Evolutionary conservation across 192 early-diverging fungal genomes (phyloP).

Genomic region (Backusella psychrophila): DNA sequence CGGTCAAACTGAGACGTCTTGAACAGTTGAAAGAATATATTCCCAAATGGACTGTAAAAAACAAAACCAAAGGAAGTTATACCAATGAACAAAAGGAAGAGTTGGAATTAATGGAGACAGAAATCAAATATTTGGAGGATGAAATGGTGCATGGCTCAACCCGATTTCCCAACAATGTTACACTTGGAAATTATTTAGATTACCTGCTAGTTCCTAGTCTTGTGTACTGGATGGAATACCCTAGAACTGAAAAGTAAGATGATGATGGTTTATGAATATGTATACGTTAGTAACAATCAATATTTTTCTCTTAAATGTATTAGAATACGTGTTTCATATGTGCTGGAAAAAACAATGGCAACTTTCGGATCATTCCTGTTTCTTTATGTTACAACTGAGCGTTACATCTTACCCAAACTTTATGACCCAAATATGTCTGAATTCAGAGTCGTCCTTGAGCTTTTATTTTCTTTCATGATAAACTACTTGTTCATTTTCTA

Average conservation of each 20-base stretch:
- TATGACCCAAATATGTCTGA: slow-evolving; percentile 58
- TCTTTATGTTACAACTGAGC: slow-evolving; percentile 82
- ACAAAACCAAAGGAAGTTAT: slow-evolving; percentile 2
- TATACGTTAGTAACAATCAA: neutral
- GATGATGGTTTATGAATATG: neutral
- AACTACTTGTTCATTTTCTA: slow-evolving; percentile 91
- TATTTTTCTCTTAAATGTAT: neutral
- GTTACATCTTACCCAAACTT: slow-evolving; percentile 84
- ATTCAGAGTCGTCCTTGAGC: slow-evolving; percentile 55
- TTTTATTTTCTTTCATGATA: slow-evolving; percentile 89
- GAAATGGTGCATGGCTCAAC: slow-evolving; percentile 54
- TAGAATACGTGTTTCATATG: slow-evolving; percentile 82
- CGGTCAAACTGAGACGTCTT: slow-evolving; percentile 41
- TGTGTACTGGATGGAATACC: slow-evolving; percentile 94
- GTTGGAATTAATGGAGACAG: slow-evolving; percentile 26
- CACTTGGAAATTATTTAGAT: slow-evolving; percentile 79
- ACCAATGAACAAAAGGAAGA: neutral
- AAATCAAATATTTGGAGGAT: slow-evolving; percentile 53
- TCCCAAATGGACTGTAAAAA: slow-evolving; percentile 17
- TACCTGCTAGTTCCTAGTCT: slow-evolving; percentile 87
- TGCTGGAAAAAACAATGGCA: slow-evolving; percentile 81
- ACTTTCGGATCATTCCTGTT: slow-evolving; percentile 78
- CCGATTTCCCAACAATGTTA: slow-evolving; percentile 79
- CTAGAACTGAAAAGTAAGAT: slow-evolving; percentile 71
- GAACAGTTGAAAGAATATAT: slow-evolving; percentile 30